A percentile compares a stretch with the other conserved stretches of the same genome.
phyloP scores from a whole-genome alignment of 805 yeast genomes.

The Cyberlindnera saturnus region DNA sequence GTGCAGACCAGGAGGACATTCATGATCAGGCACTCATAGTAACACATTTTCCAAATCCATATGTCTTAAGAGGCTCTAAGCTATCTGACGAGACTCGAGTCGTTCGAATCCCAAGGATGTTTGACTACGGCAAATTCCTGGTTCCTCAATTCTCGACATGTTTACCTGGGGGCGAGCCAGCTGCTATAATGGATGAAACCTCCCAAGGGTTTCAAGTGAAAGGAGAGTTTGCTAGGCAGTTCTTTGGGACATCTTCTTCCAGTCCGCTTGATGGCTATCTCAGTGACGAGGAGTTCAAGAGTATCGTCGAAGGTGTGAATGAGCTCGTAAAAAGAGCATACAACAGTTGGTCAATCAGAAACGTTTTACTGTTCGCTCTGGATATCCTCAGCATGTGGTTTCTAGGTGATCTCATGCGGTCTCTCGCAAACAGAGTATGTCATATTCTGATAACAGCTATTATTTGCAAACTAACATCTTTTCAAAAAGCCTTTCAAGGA shows the following conservation, averaged over 20 bases:
- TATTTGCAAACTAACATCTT: constrained; percentile 1
- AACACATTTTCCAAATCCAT: constrained; percentile 64
- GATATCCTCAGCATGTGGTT: constrained; percentile 38
- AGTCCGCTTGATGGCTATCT: constrained; percentile 43
- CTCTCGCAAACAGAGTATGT: constrained; percentile 18
- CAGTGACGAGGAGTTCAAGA: constrained; percentile 30
- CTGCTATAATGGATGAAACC: constrained; percentile 36
- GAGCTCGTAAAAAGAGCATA: constrained; percentile 32
- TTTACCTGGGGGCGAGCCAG: constrained; percentile 60
- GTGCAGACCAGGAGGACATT: constrained; percentile 18
- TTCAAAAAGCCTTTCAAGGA: constrained; percentile 26
- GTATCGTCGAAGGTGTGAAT: constrained; percentile 42
- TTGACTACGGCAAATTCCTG: constrained; percentile 26
- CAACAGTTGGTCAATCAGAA: constrained; percentile 32
- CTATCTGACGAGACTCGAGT: constrained; percentile 40
- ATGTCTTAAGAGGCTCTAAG: constrained; percentile 29
- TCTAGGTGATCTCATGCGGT: constrained; percentile 32
- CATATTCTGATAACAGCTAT: neutral
- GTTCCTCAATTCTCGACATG: constrained; percentile 51
- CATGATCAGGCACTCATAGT: constrained; percentile 37
- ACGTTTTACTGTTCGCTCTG: constrained; percentile 30
- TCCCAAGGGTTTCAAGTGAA: constrained; percentile 17
- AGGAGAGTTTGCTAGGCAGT: constrained; percentile 35
- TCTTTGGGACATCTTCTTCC: constrained; percentile 47
- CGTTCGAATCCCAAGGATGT: constrained; percentile 58